Conservation (phyloP, 2,329 filamentous ascomycete genomes). For the Diaporthe caulivora region DNA sequence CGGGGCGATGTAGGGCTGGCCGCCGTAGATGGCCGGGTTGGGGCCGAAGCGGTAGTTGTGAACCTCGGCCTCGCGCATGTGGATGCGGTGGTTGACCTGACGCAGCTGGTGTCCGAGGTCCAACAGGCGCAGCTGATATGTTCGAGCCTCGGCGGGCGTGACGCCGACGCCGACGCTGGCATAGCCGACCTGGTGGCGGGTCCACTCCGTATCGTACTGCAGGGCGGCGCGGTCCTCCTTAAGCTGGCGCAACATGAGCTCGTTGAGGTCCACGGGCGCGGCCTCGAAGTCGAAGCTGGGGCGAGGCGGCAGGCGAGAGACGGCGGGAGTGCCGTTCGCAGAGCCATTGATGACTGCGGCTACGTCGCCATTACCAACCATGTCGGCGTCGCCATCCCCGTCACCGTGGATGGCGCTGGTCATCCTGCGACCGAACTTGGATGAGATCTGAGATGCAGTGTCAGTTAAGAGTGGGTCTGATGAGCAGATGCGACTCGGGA, state of each 20-base stretch:
- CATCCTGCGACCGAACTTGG: slow-evolving; percentile 17
- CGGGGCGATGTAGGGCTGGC: not conserved
- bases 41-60: slow-evolving; percentile 41
- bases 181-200: slow-evolving; percentile 49
- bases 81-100: slow-evolving; percentile 55
- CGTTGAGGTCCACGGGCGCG: slow-evolving; percentile 44
- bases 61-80: slow-evolving; percentile 50
- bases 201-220: slow-evolving; percentile 57
- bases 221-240: slow-evolving; percentile 58
- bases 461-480: slow-evolving; percentile 6
- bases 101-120: slow-evolving; percentile 60
- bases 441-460: not conserved
- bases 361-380: not conserved
- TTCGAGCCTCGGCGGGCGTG: slow-evolving; percentile 56
- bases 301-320: not conserved
- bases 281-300: slow-evolving; percentile 35
- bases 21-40: not conserved
- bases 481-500: slow-evolving; percentile 6
- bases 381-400: slow-evolving; percentile 21
- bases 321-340: not conserved
- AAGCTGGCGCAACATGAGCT: slow-evolving; percentile 52
- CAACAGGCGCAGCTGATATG: slow-evolving; percentile 56
- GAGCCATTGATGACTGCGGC: not conserved
- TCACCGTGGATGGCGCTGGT: slow-evolving; percentile 12
- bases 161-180: slow-evolving; percentile 48